These are phyloP conservation scores for Malassezia psittaci DNA, from an alignment of 1,284 basidiomycete genomes.

Conservation along the genomic window DNA sequence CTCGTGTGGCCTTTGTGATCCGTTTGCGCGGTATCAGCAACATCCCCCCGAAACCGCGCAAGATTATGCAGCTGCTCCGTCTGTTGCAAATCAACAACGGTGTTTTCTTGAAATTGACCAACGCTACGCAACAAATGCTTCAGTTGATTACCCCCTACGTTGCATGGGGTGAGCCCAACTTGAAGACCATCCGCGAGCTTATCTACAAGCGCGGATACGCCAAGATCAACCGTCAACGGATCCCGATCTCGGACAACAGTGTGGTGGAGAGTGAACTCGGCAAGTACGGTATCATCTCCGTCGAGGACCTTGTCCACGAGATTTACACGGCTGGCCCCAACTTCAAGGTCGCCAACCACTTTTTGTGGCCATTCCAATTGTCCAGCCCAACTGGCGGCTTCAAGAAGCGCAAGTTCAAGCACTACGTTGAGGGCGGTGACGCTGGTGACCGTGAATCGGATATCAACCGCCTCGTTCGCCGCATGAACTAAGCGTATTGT, in stretches of 20 bases:
- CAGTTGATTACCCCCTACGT: slow-evolving; percentile 93
- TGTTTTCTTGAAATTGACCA: slow-evolving; percentile 94
- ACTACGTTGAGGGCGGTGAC: slow-evolving; percentile 59
- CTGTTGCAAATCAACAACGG: slow-evolving; percentile 99
- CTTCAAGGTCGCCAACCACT: slow-evolving; percentile 81
- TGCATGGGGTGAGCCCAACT: slow-evolving; percentile 77
- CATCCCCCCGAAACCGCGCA: slow-evolving; percentile 96
- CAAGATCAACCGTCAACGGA: slow-evolving; percentile 94
- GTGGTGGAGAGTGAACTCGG: slow-evolving; percentile 86
- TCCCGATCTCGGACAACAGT: slow-evolving; percentile 86
- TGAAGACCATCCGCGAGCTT: slow-evolving; percentile 91
- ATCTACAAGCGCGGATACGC: slow-evolving; percentile 99
- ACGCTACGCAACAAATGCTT: slow-evolving; percentile 94
- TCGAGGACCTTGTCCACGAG: slow-evolving; percentile 95
- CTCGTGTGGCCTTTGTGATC: slow-evolving; percentile 96
- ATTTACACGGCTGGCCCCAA: slow-evolving; percentile 90
- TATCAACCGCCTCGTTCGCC: slow-evolving; percentile 93
- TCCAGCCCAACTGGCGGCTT: slow-evolving; percentile 98
- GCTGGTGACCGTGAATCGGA: slow-evolving; percentile 81
- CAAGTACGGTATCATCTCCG: slow-evolving; percentile 90
- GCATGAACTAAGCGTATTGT: slow-evolving; percentile 57
- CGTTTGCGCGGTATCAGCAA: slow-evolving; percentile 91
- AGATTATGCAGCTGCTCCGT: slow-evolving; percentile 95
- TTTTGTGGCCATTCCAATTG: slow-evolving; percentile 99
- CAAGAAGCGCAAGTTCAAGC: slow-evolving; percentile 89